Percentiles rank a stretch among this genome's conserved stretches.
phyloP scores from a whole-genome alignment of 140 eudicot genomes.

The Anethum foeniculum region DNA sequence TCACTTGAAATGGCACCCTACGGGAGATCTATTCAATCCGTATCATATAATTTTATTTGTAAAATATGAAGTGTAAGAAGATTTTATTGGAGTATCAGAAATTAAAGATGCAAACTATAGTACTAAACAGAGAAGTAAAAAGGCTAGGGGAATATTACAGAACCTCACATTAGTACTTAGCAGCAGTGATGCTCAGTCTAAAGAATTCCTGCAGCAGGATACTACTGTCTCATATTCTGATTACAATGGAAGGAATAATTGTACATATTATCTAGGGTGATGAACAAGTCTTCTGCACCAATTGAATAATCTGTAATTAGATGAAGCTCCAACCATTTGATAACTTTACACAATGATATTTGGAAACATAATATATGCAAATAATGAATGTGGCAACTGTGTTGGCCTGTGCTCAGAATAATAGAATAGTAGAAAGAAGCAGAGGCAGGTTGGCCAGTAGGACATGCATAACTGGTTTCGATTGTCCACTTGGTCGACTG shows the following conservation, averaged over 20 bases:
- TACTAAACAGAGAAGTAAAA: not conserved
- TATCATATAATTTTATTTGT: too few relatives aligned
- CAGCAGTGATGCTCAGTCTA: not conserved
- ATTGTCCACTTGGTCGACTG: conserved; percentile 41
- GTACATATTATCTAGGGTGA: not conserved
- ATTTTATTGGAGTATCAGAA: too few relatives aligned
- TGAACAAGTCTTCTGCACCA: not conserved
- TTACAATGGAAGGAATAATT: not conserved
- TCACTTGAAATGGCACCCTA: too few relatives aligned
- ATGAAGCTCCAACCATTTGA: not conserved
- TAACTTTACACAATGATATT: not conserved
- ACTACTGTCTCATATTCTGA: not conserved
- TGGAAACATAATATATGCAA: not conserved
- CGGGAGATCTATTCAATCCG: too few relatives aligned
- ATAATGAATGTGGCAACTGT: conserved; percentile 13
- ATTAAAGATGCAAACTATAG: too few relatives aligned
- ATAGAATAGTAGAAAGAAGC: conserved; percentile 23
- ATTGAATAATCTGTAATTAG: not conserved
- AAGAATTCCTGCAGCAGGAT: not conserved
- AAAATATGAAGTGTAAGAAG: not conserved
- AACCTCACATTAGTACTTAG: too few relatives aligned
- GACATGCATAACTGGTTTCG: conserved; percentile 22
- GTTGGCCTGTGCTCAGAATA: conserved; percentile 19
- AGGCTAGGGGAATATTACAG: not conserved
- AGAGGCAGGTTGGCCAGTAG: conserved; percentile 23